A percentile compares a stretch with the other conserved stretches of the same genome.
phyloP scores from a whole-genome alignment of 192 early-diverging fungal genomes.

The Coemansia sp. region DNA sequence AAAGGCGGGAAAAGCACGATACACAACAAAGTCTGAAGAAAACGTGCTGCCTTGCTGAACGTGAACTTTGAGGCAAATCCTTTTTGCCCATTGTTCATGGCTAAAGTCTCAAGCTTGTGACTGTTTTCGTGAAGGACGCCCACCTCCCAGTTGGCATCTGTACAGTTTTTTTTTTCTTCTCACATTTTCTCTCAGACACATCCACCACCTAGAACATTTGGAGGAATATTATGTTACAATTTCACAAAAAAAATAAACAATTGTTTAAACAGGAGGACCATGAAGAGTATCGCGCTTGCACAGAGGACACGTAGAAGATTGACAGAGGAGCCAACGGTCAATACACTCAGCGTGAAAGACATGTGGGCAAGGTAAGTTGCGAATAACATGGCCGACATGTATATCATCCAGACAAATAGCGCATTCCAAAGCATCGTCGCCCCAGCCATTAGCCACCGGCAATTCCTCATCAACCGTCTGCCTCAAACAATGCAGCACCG shows the following conservation, averaged over 20 bases:
- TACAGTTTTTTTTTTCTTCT: no score
- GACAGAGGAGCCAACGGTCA: constrained; percentile 54
- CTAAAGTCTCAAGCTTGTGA: no score
- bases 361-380: constrained; percentile 50
- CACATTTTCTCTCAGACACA: no score
- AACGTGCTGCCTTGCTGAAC: no score
- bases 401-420: constrained; percentile 54
- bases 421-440: constrained; percentile 25
- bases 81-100: no score
- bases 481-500: not conserved
- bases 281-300: constrained; percentile 49
- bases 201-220: not conserved
- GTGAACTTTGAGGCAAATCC: no score
- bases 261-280: not conserved
- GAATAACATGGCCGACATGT: constrained; percentile 33
- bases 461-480: not conserved
- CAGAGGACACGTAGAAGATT: constrained; percentile 53
- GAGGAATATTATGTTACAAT: not conserved
- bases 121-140: no score
- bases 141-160: no score
- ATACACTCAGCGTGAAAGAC: constrained; percentile 52
- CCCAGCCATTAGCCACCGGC: constrained; percentile 5
- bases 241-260: not conserved
- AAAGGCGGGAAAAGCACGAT: no score
- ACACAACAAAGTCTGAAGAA: no score